These are phyloP conservation scores for Colletotrichum sp. DNA, from an alignment of 2,329 filamentous ascomycete species.

Conservation along the genomic window DNA sequence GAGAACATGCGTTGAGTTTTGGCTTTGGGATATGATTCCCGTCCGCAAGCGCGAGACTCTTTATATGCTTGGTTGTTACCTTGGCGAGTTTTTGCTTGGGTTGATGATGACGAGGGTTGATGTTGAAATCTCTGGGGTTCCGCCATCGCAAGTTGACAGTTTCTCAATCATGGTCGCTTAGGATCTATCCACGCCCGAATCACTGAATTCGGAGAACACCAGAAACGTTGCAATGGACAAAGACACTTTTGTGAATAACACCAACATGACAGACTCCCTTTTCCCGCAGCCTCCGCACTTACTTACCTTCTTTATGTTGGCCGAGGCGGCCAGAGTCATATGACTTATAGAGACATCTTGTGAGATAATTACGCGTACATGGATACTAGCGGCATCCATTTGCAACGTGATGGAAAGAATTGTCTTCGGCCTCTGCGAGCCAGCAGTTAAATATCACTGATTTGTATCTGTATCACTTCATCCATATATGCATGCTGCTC, in stretches of 20 bases:
- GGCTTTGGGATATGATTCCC: not conserved
- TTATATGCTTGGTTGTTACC: not conserved
- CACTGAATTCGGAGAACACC: not conserved
- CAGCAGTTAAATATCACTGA: not conserved
- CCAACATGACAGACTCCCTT: not conserved
- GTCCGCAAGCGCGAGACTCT: not conserved
- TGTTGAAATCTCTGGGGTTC: not conserved
- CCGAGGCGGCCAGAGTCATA: too few species aligned
- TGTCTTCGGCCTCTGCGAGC: not conserved
- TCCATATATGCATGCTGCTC: not conserved
- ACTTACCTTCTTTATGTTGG: not conserved
- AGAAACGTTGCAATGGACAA: not conserved
- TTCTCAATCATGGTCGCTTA: not conserved
- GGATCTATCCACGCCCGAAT: not conserved
- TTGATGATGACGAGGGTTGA: not conserved
- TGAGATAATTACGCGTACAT: not conserved
- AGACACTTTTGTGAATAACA: not conserved
- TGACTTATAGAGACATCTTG: too few species aligned
- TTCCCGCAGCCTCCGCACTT: not conserved
- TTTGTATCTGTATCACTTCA: not conserved
- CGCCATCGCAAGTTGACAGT: not conserved
- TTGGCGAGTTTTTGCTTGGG: not conserved
- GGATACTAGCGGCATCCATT: not conserved
- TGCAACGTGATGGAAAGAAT: not conserved
- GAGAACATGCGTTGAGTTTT: too few species aligned